Base-by-base conservation (phyloP, 805 yeast species). In the Candida sanyiensis region DNA sequence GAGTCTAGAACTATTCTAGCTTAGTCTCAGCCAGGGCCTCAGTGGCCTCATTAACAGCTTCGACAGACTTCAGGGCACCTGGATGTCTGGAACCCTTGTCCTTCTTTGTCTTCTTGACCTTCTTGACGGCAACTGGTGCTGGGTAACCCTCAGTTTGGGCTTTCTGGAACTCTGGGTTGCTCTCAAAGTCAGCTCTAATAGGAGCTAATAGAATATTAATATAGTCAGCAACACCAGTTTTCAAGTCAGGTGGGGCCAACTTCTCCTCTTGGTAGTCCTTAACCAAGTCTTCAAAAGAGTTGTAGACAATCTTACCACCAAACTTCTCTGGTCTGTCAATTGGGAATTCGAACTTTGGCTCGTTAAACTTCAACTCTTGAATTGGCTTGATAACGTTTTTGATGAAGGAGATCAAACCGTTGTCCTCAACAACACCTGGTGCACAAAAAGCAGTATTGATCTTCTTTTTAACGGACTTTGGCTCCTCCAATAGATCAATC, bases 241-340 rank as follows among this genome's bases (percentile, higher is more conserved):
- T 93, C 62, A 93, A 80, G 63, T 93, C 99, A 22, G 87, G 93
- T 22, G 99, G 97, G 26, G 93, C 74, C 52, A 93, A 73, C 58
- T 76, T 76, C 59, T 83, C 84, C 22, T 73, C 70, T 32, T 73
- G 80, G 64, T 72, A 93, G 50, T 83, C 96, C 26, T 66, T 64
- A 58, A 82, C 81, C 54, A 93, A 67, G 27, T 76, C 73, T 15
- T 75, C 88, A 50, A 86, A 68, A 15, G 84, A 69, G 29, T 57
- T 58, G 73, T 77, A 93, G 34, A 80, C 69, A 42, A 93, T 70
- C 50, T 95, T 82, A 37, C 99, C 99, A 51, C 99, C 98, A 61
- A 86, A 93, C 65, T 93, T 81, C 62, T 93, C 99, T 34, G 97
- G 97, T 66, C 98, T 83, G 55, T 83, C 77, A 51, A 93, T 77